Base-by-base conservation (phyloP, 2,329 filamentous ascomycete genomes). In the Diaporthe sp. region DNA sequence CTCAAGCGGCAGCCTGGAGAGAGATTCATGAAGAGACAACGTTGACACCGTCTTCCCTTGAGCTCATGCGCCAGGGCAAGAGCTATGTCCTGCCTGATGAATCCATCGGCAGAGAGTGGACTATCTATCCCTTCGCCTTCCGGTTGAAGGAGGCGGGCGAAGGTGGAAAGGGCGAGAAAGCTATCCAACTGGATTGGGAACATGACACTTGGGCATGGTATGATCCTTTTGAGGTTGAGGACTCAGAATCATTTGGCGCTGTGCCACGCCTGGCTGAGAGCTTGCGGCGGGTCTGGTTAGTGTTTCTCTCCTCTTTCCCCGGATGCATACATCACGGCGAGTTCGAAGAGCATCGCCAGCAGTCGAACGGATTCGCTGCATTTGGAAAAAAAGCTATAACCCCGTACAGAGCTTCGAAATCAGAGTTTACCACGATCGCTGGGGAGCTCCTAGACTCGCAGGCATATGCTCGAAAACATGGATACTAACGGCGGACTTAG, bases 21-120 rank as follows among this genome's bases (percentile, higher is more conserved):
- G 92, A 93, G 82, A 85, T 94, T 31, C 79, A 81, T 7, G 92
- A 94, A 80, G 92, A 94, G 81, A 93, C 92, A 0, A 85, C 84
- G 1, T 85, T 94, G 17, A 88, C 86, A 0, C 77, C 84, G 0
- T 79, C 82, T 0, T 85, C 86, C 0, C 80, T 92, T 9, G 84
- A 85, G 2, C 84, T 92, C 31, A 86, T 90, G 78, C 87, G 90
- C 25, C 85, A 87, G 34, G 92, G 91, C 1, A 91, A 91, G 75
- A 87, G 88, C 4, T 94, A 90, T 78, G 84, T 85, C 1, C 92
- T 93, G 76, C 79, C 80, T 7, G 92, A 93, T 78, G 80, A 85
- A 4, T 84, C 84, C 0, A 82, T 92, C 20, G 85, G 87, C 28
- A 88, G 90, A 34, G 85, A 89, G 79, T 94, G 92, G 92, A 91